Conservation (phyloP, 164 flowering plant species). For the Macadamia tetraphylla region DNA sequence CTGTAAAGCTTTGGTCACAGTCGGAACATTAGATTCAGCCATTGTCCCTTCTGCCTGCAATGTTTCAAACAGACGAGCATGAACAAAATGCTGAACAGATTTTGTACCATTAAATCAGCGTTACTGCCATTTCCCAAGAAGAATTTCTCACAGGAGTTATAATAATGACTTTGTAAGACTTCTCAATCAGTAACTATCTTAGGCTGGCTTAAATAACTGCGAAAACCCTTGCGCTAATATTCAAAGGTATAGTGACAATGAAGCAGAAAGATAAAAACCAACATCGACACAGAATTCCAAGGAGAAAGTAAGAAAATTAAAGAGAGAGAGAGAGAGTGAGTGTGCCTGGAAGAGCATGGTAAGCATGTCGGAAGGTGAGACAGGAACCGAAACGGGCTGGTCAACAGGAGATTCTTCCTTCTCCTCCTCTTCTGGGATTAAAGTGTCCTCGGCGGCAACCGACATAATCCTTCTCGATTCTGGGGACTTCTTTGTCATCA, state of each 20-base stretch:
- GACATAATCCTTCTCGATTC: conserved; percentile 15
- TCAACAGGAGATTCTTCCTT: conserved; percentile 32
- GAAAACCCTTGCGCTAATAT: too few relatives aligned
- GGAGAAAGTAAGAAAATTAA: neutral
- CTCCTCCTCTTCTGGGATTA: conserved; percentile 19
- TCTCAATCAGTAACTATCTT: too few relatives aligned
- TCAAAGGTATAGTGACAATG: neutral
- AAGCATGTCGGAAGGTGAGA: conserved; percentile 84
- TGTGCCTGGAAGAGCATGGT: conserved; percentile 78
- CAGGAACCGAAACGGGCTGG: conserved; percentile 63
- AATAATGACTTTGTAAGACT: too few relatives aligned
- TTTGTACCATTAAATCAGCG: neutral
- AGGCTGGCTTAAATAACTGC: too few relatives aligned
- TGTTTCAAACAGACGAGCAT: conserved; percentile 4
- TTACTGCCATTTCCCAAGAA: too few relatives aligned
- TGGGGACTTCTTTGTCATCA: too few relatives aligned
- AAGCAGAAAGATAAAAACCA: neutral
- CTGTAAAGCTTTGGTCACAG: conserved; percentile 69
- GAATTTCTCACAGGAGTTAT: too few relatives aligned
- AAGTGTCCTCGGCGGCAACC: conserved; percentile 36
- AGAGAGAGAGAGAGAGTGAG: neutral
- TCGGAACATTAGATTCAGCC: conserved; percentile 58
- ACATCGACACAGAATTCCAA: neutral
- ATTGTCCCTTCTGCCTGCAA: conserved; percentile 93
- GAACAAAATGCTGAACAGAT: neutral